Conservation (phyloP, 257 asterid species). For the Capsicum chinense region DNA sequence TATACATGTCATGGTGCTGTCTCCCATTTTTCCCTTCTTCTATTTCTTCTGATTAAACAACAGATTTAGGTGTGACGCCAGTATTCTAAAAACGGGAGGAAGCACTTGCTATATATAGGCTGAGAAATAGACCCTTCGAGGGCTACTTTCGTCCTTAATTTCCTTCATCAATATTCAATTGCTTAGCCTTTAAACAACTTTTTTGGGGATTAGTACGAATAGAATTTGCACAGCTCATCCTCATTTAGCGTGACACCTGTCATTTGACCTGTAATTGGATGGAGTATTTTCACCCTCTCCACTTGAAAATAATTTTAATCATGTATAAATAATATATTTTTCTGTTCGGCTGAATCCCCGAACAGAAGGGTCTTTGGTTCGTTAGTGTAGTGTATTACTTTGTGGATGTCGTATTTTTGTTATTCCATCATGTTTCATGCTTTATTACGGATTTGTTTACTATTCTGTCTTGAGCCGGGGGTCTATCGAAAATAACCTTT, state of each 20-base stretch:
- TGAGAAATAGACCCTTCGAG: background rate
- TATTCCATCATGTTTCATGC: too few species aligned
- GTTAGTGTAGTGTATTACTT: too few species aligned
- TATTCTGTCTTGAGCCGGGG: too few species aligned
- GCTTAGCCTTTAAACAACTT: background rate
- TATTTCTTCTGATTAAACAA: background rate
- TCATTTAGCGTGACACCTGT: constrained; percentile 24
- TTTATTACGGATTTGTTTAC: too few species aligned
- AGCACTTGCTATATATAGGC: background rate
- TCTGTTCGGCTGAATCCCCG: too few species aligned
- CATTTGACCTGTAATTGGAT: background rate
- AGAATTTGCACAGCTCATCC: background rate
- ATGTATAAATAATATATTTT: too few species aligned
- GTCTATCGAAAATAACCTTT: too few species aligned
- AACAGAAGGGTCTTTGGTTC: too few species aligned
- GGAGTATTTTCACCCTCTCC: background rate
- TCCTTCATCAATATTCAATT: background rate
- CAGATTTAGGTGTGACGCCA: background rate
- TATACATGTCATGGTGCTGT: constrained; percentile 35
- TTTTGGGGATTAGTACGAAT: background rate
- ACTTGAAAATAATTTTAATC: background rate
- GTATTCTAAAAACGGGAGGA: background rate
- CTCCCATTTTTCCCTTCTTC: background rate
- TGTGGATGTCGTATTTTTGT: too few species aligned
- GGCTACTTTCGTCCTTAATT: constrained; percentile 14